Base-by-base conservation (phyloP, 306 rosid species). In the Vigna reflexopilosa region DNA sequence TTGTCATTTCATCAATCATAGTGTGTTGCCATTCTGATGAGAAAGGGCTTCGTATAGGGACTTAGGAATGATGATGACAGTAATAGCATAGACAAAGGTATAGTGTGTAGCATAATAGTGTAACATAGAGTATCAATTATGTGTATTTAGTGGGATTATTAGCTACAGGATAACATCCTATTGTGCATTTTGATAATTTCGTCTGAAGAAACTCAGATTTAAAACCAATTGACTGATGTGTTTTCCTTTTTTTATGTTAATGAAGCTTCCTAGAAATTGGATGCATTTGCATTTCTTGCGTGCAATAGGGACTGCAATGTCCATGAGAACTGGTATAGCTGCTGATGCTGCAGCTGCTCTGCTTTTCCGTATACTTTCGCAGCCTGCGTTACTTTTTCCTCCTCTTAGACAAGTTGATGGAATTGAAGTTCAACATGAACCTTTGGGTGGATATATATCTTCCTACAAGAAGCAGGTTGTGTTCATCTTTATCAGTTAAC, bases 281-380 rank as follows among this genome's bases (percentile, higher is more conserved):
- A 88, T 94, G 97, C 98, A 94, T 82, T 85, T 94, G 83, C 98
- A 94, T 88, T 94, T 94, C 90, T 85, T 94, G 87, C 98, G 97
- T 28, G 98, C 98, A 79, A 94, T 94, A 71, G 98, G 98, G 84
- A 94, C 92, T 68, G 98, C 98, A 72, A 94, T 94, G 97, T 92
- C 98, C 76, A 94, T 94, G 98, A 86, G 98, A 84, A 97, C 89
- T 55, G 97, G 97, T 34, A 91, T 94, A 84, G 97, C 97, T 20
- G 97, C 98, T 68, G 98, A 94, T 87, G 97, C 98, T 47, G 98
- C 98, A 51, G 98, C 98, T 54, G 97, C 98, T 79, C 85, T 94
- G 83, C 97, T 94, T 85, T 94, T 94, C 77, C 97, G 98, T 32
- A 38, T 94, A 83, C 93, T 94, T 76, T 94, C 98, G 20, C 98